Conservation (phyloP, 2,329 filamentous ascomycete species). For the Cadophora sp. region DNA sequence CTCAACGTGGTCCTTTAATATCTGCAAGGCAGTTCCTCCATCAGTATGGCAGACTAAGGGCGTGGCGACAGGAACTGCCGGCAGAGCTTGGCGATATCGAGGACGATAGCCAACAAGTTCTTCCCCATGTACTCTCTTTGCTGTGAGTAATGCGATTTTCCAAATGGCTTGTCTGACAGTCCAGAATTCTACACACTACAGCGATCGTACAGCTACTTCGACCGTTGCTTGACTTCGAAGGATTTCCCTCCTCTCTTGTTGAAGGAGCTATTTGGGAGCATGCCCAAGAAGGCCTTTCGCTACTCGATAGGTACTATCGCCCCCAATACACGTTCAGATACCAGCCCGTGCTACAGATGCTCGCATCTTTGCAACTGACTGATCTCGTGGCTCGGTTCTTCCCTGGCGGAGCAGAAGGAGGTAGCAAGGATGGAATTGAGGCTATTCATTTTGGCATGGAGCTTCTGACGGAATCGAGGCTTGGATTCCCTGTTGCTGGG, state of each 20-base stretch:
- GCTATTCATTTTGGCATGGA: slow-evolving; percentile 43
- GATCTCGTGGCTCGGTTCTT: slow-evolving; percentile 44
- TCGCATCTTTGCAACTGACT: slow-evolving; percentile 43
- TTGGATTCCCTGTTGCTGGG: slow-evolving; percentile 43
- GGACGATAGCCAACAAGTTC: slow-evolving; percentile 30
- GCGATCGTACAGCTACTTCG: slow-evolving; percentile 43
- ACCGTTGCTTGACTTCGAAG: slow-evolving; percentile 42
- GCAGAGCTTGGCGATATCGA: slow-evolving; percentile 36
- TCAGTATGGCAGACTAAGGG: slow-evolving; percentile 41
- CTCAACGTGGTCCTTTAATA: slow-evolving; percentile 27
- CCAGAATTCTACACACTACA: slow-evolving; percentile 44
- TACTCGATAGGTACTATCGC: slow-evolving; percentile 43
- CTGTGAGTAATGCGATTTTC: slow-evolving; percentile 38
- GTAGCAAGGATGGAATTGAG: slow-evolving; percentile 38
- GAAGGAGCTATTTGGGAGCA: slow-evolving; percentile 42
- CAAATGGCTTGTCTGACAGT: slow-evolving; percentile 27
- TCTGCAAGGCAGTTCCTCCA: slow-evolving; percentile 37
- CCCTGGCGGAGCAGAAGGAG: slow-evolving; percentile 35
- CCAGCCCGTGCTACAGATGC: slow-evolving; percentile 46
- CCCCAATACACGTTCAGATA: slow-evolving; percentile 43
- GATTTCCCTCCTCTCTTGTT: slow-evolving; percentile 37
- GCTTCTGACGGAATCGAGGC: slow-evolving; percentile 40
- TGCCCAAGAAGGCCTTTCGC: slow-evolving; percentile 43
- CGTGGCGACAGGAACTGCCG: slow-evolving; percentile 43
- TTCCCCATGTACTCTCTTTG: slow-evolving; percentile 46